Evolutionary conservation across 1,139 yeast genomes (phyloP), one percentile per base, ranked within the genome.

Genomic region (Yamadazyma kanchanaburiensis): DNA sequence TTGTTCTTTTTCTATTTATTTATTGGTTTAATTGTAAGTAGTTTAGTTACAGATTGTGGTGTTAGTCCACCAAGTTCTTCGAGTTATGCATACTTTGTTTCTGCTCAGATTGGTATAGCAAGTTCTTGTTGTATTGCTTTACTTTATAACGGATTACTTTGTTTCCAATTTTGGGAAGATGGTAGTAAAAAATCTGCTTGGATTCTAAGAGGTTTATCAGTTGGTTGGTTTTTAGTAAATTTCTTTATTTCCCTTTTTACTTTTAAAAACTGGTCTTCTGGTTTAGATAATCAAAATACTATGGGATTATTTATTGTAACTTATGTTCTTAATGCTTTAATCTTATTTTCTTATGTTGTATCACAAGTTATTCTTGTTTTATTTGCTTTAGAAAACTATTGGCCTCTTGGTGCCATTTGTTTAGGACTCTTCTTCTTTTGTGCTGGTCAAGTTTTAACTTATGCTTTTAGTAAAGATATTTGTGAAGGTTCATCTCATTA

Each of bases 141-240:
- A 35, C 60, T 85, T 49, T 66, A 77, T 36, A 81, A 83, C 43
- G 96, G 96, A 5, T 51, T 91, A 6, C 57, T 88, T 16, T 88
- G 91, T 24, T 87, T 86, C 57, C 94, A 88, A 53, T 61, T 87
- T 31, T 89, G 95, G 94, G 96, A 88, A 58, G 97, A 91, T 55
- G 96, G 96, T 6, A 80, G 95, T 2, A 53, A 58, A 19, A 64
- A 53, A 38, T 78, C 95, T 2, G 70, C 85, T 67, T 61, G 77
- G 60, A 52, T 67, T 3, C 58, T 84, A 30, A 63, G 87, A 40
- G 34, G 65, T 5, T 49, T 73, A 2, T 63, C 81, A 11, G 34
- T 63, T 4, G 49, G 57, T 1, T 77, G 81, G 48, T 86, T 80
- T 53, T 65, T 71, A 7, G 55, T 80, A 25, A 77, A 83, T 35